These are phyloP conservation scores for Debaryomyces prosopidis DNA, from an alignment of 805 yeast genomes.

Conservation along the genomic window DNA sequence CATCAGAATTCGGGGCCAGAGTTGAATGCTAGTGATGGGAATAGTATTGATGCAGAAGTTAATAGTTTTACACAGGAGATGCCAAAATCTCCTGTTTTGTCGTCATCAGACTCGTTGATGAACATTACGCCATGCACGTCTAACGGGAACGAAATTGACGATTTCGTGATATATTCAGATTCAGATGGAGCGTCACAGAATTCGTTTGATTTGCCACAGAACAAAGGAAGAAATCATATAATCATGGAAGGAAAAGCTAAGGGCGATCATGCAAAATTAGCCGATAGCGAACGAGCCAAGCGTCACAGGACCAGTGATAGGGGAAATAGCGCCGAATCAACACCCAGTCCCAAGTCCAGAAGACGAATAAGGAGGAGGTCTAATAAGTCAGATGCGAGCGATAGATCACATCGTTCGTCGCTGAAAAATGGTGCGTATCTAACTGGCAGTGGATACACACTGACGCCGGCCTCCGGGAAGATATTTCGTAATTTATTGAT, in stretches of 20 bases:
- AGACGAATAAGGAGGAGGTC: slow-evolving; percentile 26
- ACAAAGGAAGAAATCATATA: slow-evolving; percentile 3
- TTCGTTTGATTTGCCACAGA: slow-evolving; percentile 20
- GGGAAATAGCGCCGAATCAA: slow-evolving; percentile 11
- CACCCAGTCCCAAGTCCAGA: slow-evolving; percentile 22
- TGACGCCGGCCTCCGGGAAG: slow-evolving; percentile 59
- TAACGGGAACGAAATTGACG: slow-evolving; percentile 20
- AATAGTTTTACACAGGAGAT: background rate
- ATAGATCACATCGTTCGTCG: slow-evolving; percentile 20
- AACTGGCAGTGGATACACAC: slow-evolving; percentile 28
- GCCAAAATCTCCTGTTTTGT: slow-evolving; percentile 22
- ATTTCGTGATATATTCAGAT: slow-evolving; percentile 34
- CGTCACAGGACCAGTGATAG: slow-evolving; percentile 5
- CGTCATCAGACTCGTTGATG: slow-evolving; percentile 20
- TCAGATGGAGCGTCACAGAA: slow-evolving; percentile 35
- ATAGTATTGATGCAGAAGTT: background rate
- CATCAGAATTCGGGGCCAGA: background rate
- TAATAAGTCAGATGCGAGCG: slow-evolving; percentile 22
- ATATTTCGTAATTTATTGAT: slow-evolving; percentile 80
- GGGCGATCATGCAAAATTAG: slow-evolving; percentile 2
- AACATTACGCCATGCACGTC: slow-evolving; percentile 21
- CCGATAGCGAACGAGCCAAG: background rate
- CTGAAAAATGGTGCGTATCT: slow-evolving; percentile 14
- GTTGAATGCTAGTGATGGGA: background rate
- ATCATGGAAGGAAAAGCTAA: slow-evolving; percentile 1